These are phyloP conservation scores for Talaromyces trachyspermus DNA, from an alignment of 495 filamentous ascomycete genomes.

Conservation along the genomic window DNA sequence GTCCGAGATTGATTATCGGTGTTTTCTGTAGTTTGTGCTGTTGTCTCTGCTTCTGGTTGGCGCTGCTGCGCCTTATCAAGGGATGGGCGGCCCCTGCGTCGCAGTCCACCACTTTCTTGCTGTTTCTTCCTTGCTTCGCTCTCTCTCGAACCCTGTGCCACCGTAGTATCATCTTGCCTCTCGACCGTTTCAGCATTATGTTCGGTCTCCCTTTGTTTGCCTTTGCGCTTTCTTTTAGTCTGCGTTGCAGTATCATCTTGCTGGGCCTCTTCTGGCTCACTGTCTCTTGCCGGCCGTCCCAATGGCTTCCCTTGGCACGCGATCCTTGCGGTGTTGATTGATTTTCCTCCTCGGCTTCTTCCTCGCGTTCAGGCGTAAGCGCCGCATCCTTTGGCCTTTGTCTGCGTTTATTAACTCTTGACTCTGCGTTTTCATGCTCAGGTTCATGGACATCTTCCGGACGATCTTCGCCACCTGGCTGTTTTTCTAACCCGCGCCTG, in stretches of 20 bases:
- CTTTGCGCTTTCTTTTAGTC: slow-evolving; percentile 1
- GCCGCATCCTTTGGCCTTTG: not conserved
- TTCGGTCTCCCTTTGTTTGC: not conserved
- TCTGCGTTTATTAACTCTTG: not conserved
- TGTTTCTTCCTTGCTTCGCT: not conserved
- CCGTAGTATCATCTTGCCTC: not conserved
- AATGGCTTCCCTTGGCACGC: not conserved
- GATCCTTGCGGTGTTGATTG: not conserved
- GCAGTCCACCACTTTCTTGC: not conserved
- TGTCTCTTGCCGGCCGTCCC: slow-evolving; percentile 14
- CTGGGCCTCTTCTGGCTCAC: slow-evolving; percentile 7
- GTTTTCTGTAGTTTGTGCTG: not conserved
- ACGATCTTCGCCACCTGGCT: not conserved
- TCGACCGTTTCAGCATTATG: not conserved
- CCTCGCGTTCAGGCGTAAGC: not conserved
- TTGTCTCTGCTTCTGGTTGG: not conserved
- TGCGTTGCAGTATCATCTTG: not conserved
- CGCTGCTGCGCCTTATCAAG: not conserved
- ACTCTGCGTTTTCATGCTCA: not conserved
- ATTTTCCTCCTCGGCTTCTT: slow-evolving; percentile 8
- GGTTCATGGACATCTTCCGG: slow-evolving; percentile 8
- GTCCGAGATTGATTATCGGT: not conserved
- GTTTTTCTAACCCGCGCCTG: not conserved
- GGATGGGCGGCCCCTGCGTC: slow-evolving; percentile 7
- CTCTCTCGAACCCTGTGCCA: not conserved